Percentiles rank a stretch among this genome's conserved stretches.
These are phyloP conservation scores for Solanum chiquidenum DNA, from an alignment of 257 asterid species.

Conservation along the genomic window DNA sequence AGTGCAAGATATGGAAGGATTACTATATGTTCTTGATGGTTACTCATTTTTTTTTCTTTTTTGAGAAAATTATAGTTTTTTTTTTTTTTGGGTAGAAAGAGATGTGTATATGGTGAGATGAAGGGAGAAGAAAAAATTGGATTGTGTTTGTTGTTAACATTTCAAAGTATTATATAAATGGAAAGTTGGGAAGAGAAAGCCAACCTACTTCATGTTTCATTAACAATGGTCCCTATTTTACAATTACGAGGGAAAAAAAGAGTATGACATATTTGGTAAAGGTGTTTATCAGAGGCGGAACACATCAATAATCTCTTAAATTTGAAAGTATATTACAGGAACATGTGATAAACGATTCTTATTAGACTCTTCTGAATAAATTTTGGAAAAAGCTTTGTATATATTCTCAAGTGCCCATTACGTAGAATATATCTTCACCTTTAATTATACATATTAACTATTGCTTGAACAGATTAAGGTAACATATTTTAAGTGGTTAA, in stretches of 20 bases:
- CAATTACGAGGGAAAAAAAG: background rate
- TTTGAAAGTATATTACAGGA: too few species aligned
- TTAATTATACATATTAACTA: too few species aligned
- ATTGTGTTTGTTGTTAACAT: background rate
- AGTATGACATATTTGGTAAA: too few species aligned
- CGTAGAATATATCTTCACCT: too few species aligned
- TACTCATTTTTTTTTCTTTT: background rate
- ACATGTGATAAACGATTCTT: too few species aligned
- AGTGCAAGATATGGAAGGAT: conserved; percentile 63
- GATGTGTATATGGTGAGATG: background rate
- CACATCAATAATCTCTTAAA: too few species aligned
- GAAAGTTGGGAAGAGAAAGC: too few species aligned
- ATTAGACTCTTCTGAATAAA: too few species aligned
- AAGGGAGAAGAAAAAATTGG: too few species aligned
- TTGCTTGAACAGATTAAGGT: too few species aligned
- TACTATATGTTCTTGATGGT: conserved; percentile 25
- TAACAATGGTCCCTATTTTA: background rate
- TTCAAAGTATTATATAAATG: background rate
- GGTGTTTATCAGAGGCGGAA: background rate
- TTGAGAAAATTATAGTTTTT: background rate
- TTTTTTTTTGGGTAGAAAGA: background rate
- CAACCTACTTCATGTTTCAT: background rate
- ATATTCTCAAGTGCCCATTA: background rate
- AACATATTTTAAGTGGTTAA: too few species aligned
- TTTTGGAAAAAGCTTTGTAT: too few species aligned